These are phyloP conservation scores for Cetradonia linearis DNA, from an alignment of 495 filamentous ascomycete genomes.

Conservation along the genomic window DNA sequence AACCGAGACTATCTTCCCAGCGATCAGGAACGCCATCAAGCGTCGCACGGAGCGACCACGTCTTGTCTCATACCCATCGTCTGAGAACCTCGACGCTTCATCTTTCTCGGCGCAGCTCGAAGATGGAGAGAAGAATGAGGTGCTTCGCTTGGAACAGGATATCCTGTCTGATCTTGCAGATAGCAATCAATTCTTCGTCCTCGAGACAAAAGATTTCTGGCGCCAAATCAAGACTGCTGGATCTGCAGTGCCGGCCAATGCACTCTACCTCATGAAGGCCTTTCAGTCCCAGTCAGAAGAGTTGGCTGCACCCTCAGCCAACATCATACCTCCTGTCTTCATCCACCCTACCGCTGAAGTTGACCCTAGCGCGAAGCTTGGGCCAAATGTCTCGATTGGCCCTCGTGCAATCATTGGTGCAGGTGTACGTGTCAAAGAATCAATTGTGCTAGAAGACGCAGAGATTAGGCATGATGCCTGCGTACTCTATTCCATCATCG, in stretches of 20 bases:
- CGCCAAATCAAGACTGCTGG: constrained; percentile 99
- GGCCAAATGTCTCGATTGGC: constrained; percentile 92
- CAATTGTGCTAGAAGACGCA: constrained; percentile 86
- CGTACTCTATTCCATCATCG: constrained; percentile 91
- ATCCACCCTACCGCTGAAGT: constrained; percentile 93
- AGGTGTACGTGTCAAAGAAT: constrained; percentile 87
- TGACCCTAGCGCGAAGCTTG: constrained; percentile 91
- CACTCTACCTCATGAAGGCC: constrained; percentile 92
- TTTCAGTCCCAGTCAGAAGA: constrained; percentile 75
- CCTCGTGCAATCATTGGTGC: constrained; percentile 75
- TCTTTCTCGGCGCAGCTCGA: constrained; percentile 69
- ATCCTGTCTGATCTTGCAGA: constrained; percentile 94
- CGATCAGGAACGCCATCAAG: constrained; percentile 91
- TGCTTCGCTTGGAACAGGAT: constrained; percentile 93
- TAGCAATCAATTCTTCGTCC: constrained; percentile 95
- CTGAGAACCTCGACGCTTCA: constrained; percentile 79
- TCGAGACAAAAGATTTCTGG: constrained; percentile 99
- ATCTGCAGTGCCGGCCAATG: constrained; percentile 94
- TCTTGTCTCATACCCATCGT: constrained; percentile 85
- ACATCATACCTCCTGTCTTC: constrained; percentile 87
- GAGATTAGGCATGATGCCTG: constrained; percentile 98
- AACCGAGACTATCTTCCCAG: constrained; percentile 91
- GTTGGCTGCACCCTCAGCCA: constrained; percentile 73
- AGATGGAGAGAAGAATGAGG: constrained; percentile 69
- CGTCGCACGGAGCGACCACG: constrained; percentile 85